Percentiles rank a stretch among this genome's conserved stretches.
Conservation (phyloP, 2,329 filamentous ascomycete species). For the Cadophora malorum region DNA sequence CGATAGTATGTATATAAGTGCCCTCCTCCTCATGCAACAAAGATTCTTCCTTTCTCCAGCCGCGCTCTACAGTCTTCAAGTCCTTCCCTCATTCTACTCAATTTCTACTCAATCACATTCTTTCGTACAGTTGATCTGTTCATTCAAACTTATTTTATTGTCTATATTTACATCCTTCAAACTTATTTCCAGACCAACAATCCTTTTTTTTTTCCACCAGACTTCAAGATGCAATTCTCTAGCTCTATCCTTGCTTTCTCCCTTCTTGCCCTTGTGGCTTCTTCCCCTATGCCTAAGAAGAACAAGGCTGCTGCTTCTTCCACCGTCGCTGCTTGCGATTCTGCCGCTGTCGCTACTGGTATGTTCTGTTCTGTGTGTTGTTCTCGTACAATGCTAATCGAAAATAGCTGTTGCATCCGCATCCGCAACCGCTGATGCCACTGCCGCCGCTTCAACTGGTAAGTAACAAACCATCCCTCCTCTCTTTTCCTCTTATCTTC, state of each 20-base stretch:
- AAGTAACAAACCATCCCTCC: not conserved
- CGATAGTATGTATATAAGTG: slow-evolving; percentile 23
- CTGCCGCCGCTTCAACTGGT: not conserved
- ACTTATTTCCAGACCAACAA: not conserved
- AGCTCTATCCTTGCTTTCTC: slow-evolving; percentile 40
- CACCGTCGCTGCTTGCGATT: not conserved
- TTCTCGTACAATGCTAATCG: not conserved
- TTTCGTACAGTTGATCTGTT: slow-evolving; percentile 42
- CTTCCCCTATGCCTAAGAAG: slow-evolving; percentile 43
- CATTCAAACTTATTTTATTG: slow-evolving; percentile 34
- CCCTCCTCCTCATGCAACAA: slow-evolving; percentile 7
- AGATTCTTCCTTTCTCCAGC: slow-evolving; percentile 32
- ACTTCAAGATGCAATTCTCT: slow-evolving; percentile 47
- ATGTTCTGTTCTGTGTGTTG: not conserved
- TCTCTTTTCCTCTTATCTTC: not conserved
- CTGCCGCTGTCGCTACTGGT: slow-evolving; percentile 18
- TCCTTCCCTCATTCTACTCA: slow-evolving; percentile 25
- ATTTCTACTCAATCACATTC: slow-evolving; percentile 30
- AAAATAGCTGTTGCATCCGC: not conserved
- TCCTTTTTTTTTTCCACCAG: slow-evolving; percentile 11
- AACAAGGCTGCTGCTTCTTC: slow-evolving; percentile 21
- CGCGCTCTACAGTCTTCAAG: slow-evolving; percentile 33
- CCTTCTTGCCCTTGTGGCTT: slow-evolving; percentile 40
- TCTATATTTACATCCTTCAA: slow-evolving; percentile 29
- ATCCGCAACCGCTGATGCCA: not conserved